These are phyloP conservation scores for Tagetes erecta DNA, from an alignment of 129 eudicot genomes.

Conservation along the genomic window DNA sequence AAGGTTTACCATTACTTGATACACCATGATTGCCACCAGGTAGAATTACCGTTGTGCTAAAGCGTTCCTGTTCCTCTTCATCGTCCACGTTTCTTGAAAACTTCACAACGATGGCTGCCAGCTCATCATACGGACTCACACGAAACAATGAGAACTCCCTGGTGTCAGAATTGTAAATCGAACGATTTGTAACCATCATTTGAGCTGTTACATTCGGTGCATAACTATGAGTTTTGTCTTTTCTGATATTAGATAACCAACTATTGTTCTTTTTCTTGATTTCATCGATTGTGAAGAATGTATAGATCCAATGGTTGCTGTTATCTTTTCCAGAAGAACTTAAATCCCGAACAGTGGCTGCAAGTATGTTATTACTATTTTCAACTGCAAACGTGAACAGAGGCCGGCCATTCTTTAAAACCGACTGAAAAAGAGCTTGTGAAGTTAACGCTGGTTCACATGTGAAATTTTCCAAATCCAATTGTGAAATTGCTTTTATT, in stretches of 20 bases:
- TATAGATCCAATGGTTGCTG: slow-evolving; percentile 56
- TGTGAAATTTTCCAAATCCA: slow-evolving; percentile 27
- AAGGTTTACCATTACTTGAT: slow-evolving; percentile 67
- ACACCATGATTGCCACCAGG: slow-evolving; percentile 79
- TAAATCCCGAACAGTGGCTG: slow-evolving; percentile 47
- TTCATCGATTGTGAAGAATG: slow-evolving; percentile 70
- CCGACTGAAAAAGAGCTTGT: slow-evolving; percentile 33
- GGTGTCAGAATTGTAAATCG: slow-evolving; percentile 20
- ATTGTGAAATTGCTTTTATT: slow-evolving; percentile 17
- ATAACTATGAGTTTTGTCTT: slow-evolving; percentile 45
- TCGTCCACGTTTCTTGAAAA: slow-evolving; percentile 30
- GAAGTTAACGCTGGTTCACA: slow-evolving; percentile 16
- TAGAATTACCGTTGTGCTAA: slow-evolving; percentile 57
- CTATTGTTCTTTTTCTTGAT: slow-evolving; percentile 60
- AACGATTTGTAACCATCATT: slow-evolving; percentile 67
- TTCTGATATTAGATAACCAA: slow-evolving; percentile 56
- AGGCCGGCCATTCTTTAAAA: slow-evolving; percentile 32
- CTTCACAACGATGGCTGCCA: slow-evolving; percentile 75
- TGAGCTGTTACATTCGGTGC: slow-evolving; percentile 65
- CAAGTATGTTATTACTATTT: slow-evolving; percentile 24
- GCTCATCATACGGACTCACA: slow-evolving; percentile 52
- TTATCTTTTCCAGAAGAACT: slow-evolving; percentile 43
- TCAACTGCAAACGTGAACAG: slow-evolving; percentile 40
- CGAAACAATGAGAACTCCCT: slow-evolving; percentile 68
- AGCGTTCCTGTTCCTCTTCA: slow-evolving; percentile 26